Conservation (phyloP, 2,329 filamentous ascomycete species). For the Colletotrichum sp. region DNA sequence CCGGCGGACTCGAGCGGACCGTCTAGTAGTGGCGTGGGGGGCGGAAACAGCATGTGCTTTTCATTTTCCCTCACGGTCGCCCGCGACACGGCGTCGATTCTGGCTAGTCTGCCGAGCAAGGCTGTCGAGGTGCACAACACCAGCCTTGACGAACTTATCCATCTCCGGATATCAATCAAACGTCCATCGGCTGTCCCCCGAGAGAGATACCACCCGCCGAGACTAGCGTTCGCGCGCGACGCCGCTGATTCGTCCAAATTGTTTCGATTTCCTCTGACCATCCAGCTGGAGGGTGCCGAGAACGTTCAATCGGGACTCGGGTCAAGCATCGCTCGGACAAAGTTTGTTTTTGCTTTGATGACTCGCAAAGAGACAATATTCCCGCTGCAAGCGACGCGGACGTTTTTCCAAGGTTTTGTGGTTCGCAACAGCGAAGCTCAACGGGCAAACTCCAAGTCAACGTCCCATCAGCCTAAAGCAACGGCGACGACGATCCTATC, state of each 20-base stretch:
- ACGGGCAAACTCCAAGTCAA: background rate
- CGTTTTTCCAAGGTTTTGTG: background rate
- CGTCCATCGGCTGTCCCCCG: background rate
- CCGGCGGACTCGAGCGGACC: constrained; percentile 16
- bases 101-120: constrained; percentile 43
- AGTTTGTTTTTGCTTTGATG: constrained; percentile 14
- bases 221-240: background rate
- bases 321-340: constrained; percentile 2
- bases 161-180: background rate
- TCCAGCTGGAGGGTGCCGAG: background rate
- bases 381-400: constrained; percentile 3
- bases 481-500: background rate
- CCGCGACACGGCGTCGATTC: constrained; percentile 55
- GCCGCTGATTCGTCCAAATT: background rate
- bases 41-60: constrained; percentile 58
- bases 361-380: background rate
- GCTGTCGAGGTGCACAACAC: constrained; percentile 46
- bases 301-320: background rate
- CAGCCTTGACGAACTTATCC: background rate
- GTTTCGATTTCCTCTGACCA: background rate
- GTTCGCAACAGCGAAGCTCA: background rate
- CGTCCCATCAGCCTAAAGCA: background rate
- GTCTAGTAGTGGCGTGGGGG: background rate
- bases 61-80: constrained; percentile 68
- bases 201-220: background rate